Evolutionary conservation across 352 stramenopile genomes (phyloP).

Genomic region (Phytophthora agathidicida): DNA sequence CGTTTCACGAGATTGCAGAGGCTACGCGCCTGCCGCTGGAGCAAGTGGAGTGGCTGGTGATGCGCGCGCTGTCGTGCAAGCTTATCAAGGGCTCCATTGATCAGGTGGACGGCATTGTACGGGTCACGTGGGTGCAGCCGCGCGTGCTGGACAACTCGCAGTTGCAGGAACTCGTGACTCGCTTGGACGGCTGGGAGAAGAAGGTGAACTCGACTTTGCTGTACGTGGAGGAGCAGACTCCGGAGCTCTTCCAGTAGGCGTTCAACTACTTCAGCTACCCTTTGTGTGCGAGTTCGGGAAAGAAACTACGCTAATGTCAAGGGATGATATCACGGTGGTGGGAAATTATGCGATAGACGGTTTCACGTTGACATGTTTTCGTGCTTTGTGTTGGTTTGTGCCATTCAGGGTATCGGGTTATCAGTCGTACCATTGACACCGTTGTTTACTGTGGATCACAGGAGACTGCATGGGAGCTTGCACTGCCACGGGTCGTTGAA

Average conservation of each 20-base stretch:
- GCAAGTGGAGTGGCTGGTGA: constrained; percentile 98
- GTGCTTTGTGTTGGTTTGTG: background rate
- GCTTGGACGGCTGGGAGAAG: constrained; percentile 77
- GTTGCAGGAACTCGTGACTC: constrained; percentile 73
- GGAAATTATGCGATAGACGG: constrained; percentile 21
- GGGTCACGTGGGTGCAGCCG: constrained; percentile 96
- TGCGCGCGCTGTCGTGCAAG: constrained; percentile 95
- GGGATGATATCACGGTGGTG: constrained; percentile 14
- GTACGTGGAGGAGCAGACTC: constrained; percentile 88
- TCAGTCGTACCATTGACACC: constrained; percentile 63
- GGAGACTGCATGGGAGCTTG: constrained; percentile 15
- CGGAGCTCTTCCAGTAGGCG: constrained; percentile 84
- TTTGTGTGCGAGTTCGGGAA: constrained; percentile 6
- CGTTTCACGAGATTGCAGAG: constrained; percentile 95
- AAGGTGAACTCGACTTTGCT: constrained; percentile 87
- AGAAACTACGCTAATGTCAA: constrained; percentile 12
- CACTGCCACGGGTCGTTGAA: constrained; percentile 22
- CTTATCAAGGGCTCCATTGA: constrained; percentile 96
- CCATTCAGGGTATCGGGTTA: too few species aligned
- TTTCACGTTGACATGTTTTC: constrained; percentile 1
- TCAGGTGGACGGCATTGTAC: constrained; percentile 93
- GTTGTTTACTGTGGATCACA: constrained; percentile 43
- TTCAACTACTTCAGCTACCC: constrained; percentile 1
- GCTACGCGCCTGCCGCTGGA: constrained; percentile 81
- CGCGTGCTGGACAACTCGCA: constrained; percentile 85